Evolutionary conservation across 2,329 filamentous ascomycete species (phyloP), one percentile per base, ranked within the genome.

Genomic region (Ceratocystis diversiconidia): DNA sequence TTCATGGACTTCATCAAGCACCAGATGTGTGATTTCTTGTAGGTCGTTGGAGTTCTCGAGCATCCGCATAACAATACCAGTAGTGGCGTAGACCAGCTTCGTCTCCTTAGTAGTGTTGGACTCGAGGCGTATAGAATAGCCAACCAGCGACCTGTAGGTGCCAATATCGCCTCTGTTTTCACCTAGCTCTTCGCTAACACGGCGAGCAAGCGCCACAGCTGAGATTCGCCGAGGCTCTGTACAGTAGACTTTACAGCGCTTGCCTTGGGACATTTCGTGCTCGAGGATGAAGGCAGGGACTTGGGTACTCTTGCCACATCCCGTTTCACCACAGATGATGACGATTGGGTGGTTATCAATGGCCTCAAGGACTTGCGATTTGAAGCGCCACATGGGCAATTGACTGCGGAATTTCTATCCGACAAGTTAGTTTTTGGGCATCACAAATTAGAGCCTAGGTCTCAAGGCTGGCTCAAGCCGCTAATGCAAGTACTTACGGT

Each of bases 1-100:
- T 74, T 99, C 94, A 72, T 99, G 94, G 1, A 97, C 92, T 75
- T 99, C 94, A 72, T 99, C 94, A n/a, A 99, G 85, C 59, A 99
- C 85, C 67, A 99, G 78, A 76, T 97, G 94, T 0, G 92, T 96
- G 63, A 99, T 86, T 69, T 96, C 92, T 66, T 85, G 83, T 55
- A 99, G 82, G 65, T 95, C 88, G 69, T 90, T 88, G 0, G 90
- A 89, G 7, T 87, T 87, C 74, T 99, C 94, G 15, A 99, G 80
- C 92, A 99, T 97, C 32, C 94, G 86, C 80, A 99, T 89, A n/a
- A 99, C 90, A 66, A 99, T 95, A 77, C 94, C 85, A 5, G 85
- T 88, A 1, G 88, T 96, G 64, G 94, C 94, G 75, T 91, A 99
- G 5, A 97, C 85, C 30, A 99, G 82, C 63, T 90, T 82, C 1